Conservation (phyloP, 2,329 filamentous ascomycete species). For the Balansia obtecta region DNA sequence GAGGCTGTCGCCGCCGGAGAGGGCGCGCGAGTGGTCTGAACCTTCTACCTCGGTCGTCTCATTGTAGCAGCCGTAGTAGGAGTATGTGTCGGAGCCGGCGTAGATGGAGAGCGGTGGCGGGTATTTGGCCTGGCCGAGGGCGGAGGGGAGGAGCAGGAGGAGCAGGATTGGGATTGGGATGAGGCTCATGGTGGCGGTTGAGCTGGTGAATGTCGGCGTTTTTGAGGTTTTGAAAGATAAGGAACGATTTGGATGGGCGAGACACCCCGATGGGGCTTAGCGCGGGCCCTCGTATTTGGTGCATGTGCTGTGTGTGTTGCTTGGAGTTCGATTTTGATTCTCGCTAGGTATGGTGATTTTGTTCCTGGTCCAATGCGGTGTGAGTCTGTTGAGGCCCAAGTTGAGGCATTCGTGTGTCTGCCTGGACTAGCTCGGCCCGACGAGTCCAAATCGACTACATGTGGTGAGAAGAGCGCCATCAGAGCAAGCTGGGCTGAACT, state of each 20-base stretch:
- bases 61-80: slow-evolving; percentile 46
- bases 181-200: slow-evolving; percentile 3
- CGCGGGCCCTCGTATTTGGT: too few species aligned
- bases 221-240: background rate
- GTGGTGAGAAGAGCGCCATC: too few species aligned
- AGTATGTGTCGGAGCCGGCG: slow-evolving; percentile 26
- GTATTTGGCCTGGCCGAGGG: slow-evolving; percentile 7
- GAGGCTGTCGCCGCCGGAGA: slow-evolving; percentile 29
- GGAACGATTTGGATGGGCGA: slow-evolving; percentile 1
- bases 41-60: slow-evolving; percentile 36
- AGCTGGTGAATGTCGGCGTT: background rate
- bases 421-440: too few species aligned
- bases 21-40: slow-evolving; percentile 31
- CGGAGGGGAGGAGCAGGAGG: slow-evolving; percentile 1
- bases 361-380: too few species aligned
- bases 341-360: too few species aligned
- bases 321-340: too few species aligned
- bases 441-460: too few species aligned
- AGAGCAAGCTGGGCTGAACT: too few species aligned
- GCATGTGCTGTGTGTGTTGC: too few species aligned
- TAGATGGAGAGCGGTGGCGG: slow-evolving; percentile 18
- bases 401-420: too few species aligned
- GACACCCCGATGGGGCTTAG: slow-evolving; percentile 15
- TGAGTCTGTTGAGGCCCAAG: too few species aligned
- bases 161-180: slow-evolving; percentile 5